Base-by-base conservation (phyloP, 306 rosid genomes). In the Mimosa bimucronata region DNA sequence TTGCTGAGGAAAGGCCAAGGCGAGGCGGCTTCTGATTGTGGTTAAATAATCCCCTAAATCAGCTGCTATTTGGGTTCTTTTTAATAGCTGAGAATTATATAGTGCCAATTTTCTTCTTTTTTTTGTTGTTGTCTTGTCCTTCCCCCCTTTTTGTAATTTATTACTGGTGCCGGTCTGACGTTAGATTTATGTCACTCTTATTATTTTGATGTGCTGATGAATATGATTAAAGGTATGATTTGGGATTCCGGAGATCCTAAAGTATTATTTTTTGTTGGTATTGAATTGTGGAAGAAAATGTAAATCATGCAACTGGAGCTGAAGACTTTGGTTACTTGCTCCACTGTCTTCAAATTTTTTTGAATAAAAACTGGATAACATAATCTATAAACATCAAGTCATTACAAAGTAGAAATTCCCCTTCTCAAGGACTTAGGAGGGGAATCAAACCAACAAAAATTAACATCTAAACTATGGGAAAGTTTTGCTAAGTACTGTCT, bases 1-100 rank as follows among this genome's bases (percentile, higher is more conserved):
- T 93, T 79, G 99, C 99, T 0, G 94, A 89, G 86, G 94, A 89
- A 75, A 91, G 87, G 79, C 97, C 94, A 28, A 89, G 94, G 86
- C 97, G 99, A 58, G 29, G 99, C 44, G 29, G 79, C 65, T 46
- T 81, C 61, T 91, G 86, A 93, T 55, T 55, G 9, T 77, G 48
- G 75, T 3, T 68, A 75, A 74, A 68, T 84, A 88, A 75, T 83
- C 25, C 67, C 67, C 75, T 29, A 31, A 48, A 37, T 53, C 58
- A 29, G 70, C 50, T 74, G 70, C 52, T 78, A 70, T 52, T 76
- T 77, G 55, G 41, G 76, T 81, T 73, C 75, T 77, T 50, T 69
- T 61, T 68, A 83, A 55, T 41, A 80, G 85, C 80, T 29, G 83
- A 86, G 87, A 85, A 81, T 25, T 7, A 58, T 89, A 81, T 88